These are phyloP conservation scores for Euphrasia confusa DNA, from an alignment of 257 asterid genomes.

Conservation along the genomic window DNA sequence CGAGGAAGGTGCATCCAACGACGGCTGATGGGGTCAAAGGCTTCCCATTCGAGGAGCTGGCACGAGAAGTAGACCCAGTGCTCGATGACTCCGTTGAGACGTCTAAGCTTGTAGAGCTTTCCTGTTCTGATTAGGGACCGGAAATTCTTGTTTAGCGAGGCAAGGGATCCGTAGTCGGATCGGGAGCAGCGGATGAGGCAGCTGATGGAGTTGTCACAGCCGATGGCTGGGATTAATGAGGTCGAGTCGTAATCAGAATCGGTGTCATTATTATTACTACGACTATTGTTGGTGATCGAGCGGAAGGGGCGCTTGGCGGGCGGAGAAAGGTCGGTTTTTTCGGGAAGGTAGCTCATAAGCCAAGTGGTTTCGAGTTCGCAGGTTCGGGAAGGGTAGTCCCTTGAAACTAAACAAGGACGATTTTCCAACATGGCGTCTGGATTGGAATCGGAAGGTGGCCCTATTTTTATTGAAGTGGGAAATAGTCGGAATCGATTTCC, in stretches of 20 bases:
- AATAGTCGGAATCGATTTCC: constrained; percentile 15
- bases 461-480: constrained; percentile 12
- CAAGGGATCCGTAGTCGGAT: constrained; percentile 75
- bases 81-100: constrained; percentile 57
- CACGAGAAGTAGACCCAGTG: constrained; percentile 97
- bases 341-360: constrained; percentile 39
- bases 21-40: constrained; percentile 78
- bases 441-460: constrained; percentile 28
- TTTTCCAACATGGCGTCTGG: constrained; percentile 60
- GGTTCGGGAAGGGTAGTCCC: constrained; percentile 38
- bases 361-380: constrained; percentile 44
- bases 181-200: constrained; percentile 77
- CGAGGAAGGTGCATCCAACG: constrained; percentile 89
- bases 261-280: too few relatives aligned
- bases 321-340: constrained; percentile 30
- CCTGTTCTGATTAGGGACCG: constrained; percentile 69
- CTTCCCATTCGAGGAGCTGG: constrained; percentile 94
- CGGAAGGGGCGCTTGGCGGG: constrained; percentile 44
- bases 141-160: constrained; percentile 64
- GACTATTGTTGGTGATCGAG: neutral
- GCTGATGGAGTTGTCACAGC: constrained; percentile 73
- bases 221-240: constrained; percentile 68
- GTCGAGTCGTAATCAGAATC: constrained; percentile 36
- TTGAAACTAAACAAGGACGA: constrained; percentile 46
- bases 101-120: constrained; percentile 63